Evolutionary conservation across 768 basidiomycete genomes (phyloP).

Genomic region (Tulasnella sp.): DNA sequence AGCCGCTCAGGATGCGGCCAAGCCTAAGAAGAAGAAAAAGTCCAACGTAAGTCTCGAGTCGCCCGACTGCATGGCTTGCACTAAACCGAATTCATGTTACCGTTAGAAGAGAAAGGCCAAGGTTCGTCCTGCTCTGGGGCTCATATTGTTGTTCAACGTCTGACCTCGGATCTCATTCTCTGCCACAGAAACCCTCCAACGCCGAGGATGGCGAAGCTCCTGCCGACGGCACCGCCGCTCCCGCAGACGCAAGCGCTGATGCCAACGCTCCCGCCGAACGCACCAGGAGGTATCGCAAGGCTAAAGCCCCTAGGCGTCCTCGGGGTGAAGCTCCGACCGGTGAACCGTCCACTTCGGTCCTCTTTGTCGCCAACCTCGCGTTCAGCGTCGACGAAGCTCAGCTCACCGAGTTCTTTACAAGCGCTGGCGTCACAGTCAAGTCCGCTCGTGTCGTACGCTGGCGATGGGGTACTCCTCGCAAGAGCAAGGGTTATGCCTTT

Average conservation of each 20-base stretch:
- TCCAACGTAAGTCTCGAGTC: conserved; percentile 27
- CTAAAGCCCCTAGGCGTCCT: conserved; percentile 57
- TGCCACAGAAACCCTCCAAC: conserved; percentile 17
- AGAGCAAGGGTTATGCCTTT: conserved; percentile 96
- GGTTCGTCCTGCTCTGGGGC: conserved; percentile 8
- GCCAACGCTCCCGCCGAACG: conserved; percentile 42
- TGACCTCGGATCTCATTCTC: background rate
- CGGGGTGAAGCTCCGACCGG: conserved; percentile 77
- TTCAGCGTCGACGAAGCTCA: conserved; percentile 85
- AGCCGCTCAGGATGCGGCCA: conserved; percentile 45
- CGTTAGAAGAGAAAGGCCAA: conserved; percentile 38
- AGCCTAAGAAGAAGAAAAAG: conserved; percentile 60
- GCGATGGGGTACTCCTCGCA: conserved; percentile 73
- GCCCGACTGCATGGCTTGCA: background rate
- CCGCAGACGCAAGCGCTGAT: conserved; percentile 34
- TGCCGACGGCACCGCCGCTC: conserved; percentile 33
- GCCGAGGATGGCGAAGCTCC: conserved; percentile 27
- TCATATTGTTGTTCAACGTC: background rate
- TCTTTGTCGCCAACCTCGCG: conserved; percentile 97
- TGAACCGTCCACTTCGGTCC: conserved; percentile 79
- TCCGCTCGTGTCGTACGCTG: conserved; percentile 80
- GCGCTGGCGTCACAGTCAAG: conserved; percentile 70
- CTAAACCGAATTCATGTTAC: background rate
- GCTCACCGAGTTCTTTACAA: conserved; percentile 74
- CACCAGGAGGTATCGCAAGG: conserved; percentile 40